These are phyloP conservation scores for Aspergillus sergii DNA, from an alignment of 2,329 filamentous ascomycete genomes.

Conservation along the genomic window DNA sequence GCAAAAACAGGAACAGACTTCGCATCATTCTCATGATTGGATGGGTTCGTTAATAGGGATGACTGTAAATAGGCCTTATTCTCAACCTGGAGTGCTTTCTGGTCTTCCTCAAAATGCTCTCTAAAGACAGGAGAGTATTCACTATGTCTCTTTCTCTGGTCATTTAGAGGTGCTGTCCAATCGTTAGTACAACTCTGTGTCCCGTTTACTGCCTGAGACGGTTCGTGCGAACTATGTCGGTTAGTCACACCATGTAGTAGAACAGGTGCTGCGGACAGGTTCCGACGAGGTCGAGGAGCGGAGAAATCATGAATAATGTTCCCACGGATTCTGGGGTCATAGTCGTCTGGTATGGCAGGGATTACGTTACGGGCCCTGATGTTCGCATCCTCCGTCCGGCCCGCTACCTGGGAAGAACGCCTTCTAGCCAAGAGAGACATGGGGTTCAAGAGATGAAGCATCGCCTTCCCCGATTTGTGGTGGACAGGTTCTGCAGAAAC, in stretches of 20 bases:
- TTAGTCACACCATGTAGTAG: conserved; percentile 16
- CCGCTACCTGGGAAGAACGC: conserved; percentile 55
- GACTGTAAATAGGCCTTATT: conserved; percentile 48
- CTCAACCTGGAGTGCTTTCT: conserved; percentile 42
- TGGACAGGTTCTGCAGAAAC: conserved; percentile 28
- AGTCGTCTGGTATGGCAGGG: conserved; percentile 60
- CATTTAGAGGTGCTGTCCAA: conserved; percentile 19
- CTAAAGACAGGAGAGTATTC: conserved; percentile 62
- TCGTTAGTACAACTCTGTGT: conserved; percentile 17
- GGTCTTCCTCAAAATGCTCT: conserved; percentile 61
- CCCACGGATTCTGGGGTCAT: conserved; percentile 65
- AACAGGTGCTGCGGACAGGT: conserved; percentile 31
- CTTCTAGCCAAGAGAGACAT: conserved; percentile 62
- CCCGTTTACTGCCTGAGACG: conserved; percentile 11
- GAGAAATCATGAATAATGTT: conserved; percentile 68
- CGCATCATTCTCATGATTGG: conserved; percentile 31
- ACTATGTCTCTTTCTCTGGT: conserved; percentile 36
- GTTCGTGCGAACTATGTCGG: conserved; percentile 17
- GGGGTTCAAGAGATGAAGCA: conserved; percentile 61
- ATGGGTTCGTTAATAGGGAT: conserved; percentile 35
- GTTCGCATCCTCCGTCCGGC: conserved; percentile 54
- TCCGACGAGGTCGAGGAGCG: conserved; percentile 55
- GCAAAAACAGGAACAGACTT: conserved; percentile 47
- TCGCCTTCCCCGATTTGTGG: conserved; percentile 49
- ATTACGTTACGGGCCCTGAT: conserved; percentile 53